Base-by-base conservation (phyloP, 352 stramenopile species). In the Thraustochytrium sp. region DNA sequence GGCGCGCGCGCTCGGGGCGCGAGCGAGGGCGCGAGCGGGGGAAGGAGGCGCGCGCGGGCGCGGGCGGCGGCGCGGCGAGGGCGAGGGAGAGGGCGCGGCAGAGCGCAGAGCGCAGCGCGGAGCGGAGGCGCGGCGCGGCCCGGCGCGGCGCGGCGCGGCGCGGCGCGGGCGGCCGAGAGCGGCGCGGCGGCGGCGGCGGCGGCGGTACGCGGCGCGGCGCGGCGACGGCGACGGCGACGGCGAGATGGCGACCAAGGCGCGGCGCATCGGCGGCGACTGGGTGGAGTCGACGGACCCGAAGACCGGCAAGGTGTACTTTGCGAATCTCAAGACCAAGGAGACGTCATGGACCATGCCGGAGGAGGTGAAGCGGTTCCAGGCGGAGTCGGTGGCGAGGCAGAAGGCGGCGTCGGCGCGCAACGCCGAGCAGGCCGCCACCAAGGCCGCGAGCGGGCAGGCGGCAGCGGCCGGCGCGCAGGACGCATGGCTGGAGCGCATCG, bases 301-400 rank as follows among this genome's bases (percentile, higher is more conserved):
- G 5, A 62, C 54, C 37, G 55, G 61, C 40, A 73, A 75, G 55
- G 40, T 76, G 55, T 84, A 84, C 61, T 84, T 68, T 80, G 75
- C 75, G 8, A 84, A 84, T 29, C 53, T 84, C 29, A 75, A 76
- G 75, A 84, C 75, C 3, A 82, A 42, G 21, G 75, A 84, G 75
- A 84, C 75, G n/a, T 76, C 75, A 31, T 84, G 75, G 75, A 61
- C 37, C 26, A 84, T 76, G 61, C 75, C 75, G 4, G 75, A 76
- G 40, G 75, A 84, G 75, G 55, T 76, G 34, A 84, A 76, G 59
- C 53, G 36, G 31, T 84, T 80, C 49, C 61, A 84, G 61, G 55
- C 65, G 29, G 29, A 76, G 55, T 49, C 61, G 21, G 26, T 84
- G 21, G 31, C 9, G 3, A 54, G n/a, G 23, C 55, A 84, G 38